Conservation (phyloP, 495 filamentous ascomycete species). For the Echria macrotheca region DNA sequence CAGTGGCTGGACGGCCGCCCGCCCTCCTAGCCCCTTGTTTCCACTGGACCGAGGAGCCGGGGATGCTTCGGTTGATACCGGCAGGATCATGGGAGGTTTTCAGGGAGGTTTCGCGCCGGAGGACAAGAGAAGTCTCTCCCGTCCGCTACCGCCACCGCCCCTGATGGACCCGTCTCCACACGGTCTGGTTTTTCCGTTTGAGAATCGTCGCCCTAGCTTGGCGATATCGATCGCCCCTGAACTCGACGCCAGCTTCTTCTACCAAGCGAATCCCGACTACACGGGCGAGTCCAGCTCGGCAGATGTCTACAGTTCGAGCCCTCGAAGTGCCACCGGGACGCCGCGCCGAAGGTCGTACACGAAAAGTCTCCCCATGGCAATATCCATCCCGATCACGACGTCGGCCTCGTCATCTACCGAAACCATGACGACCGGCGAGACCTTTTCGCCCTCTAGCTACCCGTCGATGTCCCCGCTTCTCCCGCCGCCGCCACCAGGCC, state of each 20-base stretch:
- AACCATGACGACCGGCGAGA: constrained; percentile 14
- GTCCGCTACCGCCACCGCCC: constrained; percentile 34
- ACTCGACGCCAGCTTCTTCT: constrained; percentile 35
- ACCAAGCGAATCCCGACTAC: constrained; percentile 38
- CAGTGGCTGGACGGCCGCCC: constrained; percentile 1
- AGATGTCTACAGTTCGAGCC: constrained; percentile 20
- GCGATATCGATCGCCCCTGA: constrained; percentile 33
- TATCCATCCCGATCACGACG: constrained; percentile 17
- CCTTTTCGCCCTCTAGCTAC: constrained; percentile 40
- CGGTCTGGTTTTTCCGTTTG: constrained; percentile 28
- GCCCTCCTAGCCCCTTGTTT: background rate
- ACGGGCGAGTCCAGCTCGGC: constrained; percentile 27
- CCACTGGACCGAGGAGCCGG: background rate
- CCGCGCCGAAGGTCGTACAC: constrained; percentile 40
- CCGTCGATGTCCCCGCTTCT: constrained; percentile 39
- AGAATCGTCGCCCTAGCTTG: constrained; percentile 35
- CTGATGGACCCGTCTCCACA: constrained; percentile 34
- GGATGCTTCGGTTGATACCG: background rate
- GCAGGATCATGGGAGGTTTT: background rate
- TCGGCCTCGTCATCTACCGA: constrained; percentile 16
- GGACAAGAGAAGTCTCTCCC: constrained; percentile 24
- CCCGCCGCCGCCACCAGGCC: constrained; percentile 30
- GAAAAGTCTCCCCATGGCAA: constrained; percentile 33
- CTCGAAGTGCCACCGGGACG: constrained; percentile 23
- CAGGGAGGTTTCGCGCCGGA: constrained; percentile 12